Evolutionary conservation across 768 basidiomycete genomes (phyloP), one percentile per base, ranked within the genome.

Genomic region (Boletus eberwhitei): DNA sequence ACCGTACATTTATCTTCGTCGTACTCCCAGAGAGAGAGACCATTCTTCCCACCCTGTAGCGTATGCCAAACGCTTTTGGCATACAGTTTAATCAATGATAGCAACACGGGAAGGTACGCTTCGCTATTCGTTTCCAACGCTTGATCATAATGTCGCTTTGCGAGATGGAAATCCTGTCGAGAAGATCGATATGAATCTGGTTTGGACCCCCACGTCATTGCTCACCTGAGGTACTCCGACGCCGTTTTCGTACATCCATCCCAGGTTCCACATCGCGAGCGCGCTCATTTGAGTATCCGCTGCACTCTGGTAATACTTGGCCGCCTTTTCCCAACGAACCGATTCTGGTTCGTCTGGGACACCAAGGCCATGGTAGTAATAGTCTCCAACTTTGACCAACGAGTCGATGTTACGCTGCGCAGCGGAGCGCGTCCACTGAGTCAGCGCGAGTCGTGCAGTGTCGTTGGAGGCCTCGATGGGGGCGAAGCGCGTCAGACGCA

Each of bases 171-270:
- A 71, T 99, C 97, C 87, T 94, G 60, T 14, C 9, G 16, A 1
- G 35, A 21, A 22, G 6, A 13, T 21, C 17, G 21, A 42, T 48
- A 11, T 24, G 21, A 31, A 37, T 42, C 26, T 2, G 17, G 11
- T 16, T 34, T 13, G 32, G 13, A 34, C 34, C 11, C 22, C 39
- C 3, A 40, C 31, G 12, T 31, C 42, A 7, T 31, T 44, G 58
- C 75, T 58, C 57, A 90, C 92, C 79, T 90, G 88, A 24, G 89
- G 84, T 0, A 98, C 91, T 3, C 97, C 97, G 21, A 90, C 70
- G 0, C 97, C 97, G 62, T 93, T 92, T 74, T 98, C 96, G 69
- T 98, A 98, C 97, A 98, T 98, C 91, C 92, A 98, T 2, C 96
- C 97, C 12, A 98, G 74, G 65, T 98, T 97, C 93, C 93, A 98